These are phyloP conservation scores for Niveomyces coronatus DNA, from an alignment of 2,329 filamentous ascomycete genomes.

Conservation along the genomic window DNA sequence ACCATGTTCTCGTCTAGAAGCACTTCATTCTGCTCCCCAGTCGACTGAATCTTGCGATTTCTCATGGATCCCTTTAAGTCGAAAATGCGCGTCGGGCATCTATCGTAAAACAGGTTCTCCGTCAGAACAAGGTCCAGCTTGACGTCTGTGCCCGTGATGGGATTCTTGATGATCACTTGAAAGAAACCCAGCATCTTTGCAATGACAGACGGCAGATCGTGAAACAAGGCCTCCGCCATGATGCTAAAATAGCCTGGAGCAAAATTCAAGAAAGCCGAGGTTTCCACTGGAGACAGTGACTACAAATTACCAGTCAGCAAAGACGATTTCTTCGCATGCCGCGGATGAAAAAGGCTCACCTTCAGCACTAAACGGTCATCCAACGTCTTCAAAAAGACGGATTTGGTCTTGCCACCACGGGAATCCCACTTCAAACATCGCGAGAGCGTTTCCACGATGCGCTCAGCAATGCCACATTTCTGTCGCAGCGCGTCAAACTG, in stretches of 20 bases:
- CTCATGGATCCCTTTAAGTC: conserved; percentile 98
- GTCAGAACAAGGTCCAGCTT: conserved; percentile 91
- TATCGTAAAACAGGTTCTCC: conserved; percentile 97
- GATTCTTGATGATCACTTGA: conserved; percentile 94
- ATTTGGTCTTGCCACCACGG: conserved; percentile 95
- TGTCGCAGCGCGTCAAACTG: conserved; percentile 91
- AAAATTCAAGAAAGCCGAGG: conserved; percentile 87
- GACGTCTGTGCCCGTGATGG: conserved; percentile 80
- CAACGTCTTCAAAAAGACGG: conserved; percentile 90
- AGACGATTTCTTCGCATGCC: conserved; percentile 11
- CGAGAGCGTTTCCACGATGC: conserved; percentile 90
- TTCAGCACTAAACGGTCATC: conserved; percentile 93
- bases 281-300: conserved; percentile 82
- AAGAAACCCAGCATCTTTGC: conserved; percentile 99
- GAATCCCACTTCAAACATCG: conserved; percentile 97
- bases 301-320: conserved; percentile 29
- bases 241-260: conserved; percentile 96
- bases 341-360: conserved; percentile 19
- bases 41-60: conserved; percentile 93
- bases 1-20: conserved; percentile 98
- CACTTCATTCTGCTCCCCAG: conserved; percentile 92
- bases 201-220: conserved; percentile 89
- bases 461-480: conserved; percentile 86
- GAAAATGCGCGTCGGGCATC: conserved; percentile 78
- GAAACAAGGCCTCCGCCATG: conserved; percentile 93